Base-by-base conservation (phyloP, 164 flowering plant genomes). In the Echeveria elegans region DNA sequence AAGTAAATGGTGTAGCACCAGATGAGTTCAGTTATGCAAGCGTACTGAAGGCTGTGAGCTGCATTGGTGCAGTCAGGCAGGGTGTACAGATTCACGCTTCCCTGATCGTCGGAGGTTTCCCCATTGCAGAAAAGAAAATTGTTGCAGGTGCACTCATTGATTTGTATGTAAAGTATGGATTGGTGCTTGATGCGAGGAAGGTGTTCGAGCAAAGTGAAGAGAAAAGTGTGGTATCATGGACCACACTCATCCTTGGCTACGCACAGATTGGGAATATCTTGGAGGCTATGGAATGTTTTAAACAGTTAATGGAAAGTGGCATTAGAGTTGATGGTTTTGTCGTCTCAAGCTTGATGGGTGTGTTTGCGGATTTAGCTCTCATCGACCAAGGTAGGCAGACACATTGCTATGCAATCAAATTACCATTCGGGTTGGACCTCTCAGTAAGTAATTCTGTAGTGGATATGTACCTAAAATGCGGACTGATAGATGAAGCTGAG, bases 391-490 rank as follows among this genome's bases (percentile, higher is more conserved):
- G 96, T 23, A 87, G 75, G 80, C 95, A 88, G 76, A 71, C 86
- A 66, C 97, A 88, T 69, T 82, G 80, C 21, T 78, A 78, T 68
- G 72, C 86, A 41, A 61, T 70, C 4, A 91, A 88, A 78, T 56
- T 77, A 19, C 85, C 88, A 29, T 77, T 74, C 50, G 82, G 86
- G 65, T 66, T 78, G 59, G 92, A 88, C 64, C 71, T 74, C 21
- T 82, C 89, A 4, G 95, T 88, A 6, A 74, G 76, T 26, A 91
- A 88, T 75, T 83, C 97, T 1, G 65, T 83, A 38, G 64, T 87
- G 18, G 97, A 90, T 78, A 85, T 90, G 95, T 90, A 90, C 71
- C 81, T 85, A 68, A 88, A 88, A 70, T 85, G 96, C 68, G 97
- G 97, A 19, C 48, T 87, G 40, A 70, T 68, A 23, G 81, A 81